Percentiles rank a stretch among this genome's conserved stretches.
Evolutionary conservation across 2,329 filamentous ascomycete species (phyloP).

Genomic region (Beauveria australis): DNA sequence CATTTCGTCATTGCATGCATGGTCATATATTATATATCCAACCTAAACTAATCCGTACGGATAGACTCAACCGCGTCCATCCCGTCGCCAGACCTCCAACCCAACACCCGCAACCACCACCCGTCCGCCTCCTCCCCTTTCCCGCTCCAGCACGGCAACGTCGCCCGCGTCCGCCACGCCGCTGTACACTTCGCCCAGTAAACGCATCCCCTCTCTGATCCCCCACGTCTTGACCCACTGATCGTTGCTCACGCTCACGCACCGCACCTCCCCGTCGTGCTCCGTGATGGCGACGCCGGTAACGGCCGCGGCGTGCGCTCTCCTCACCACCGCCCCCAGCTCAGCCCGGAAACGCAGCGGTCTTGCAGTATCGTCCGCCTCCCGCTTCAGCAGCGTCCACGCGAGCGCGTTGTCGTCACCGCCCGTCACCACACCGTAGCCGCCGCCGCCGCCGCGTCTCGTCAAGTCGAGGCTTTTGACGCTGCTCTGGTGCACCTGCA

Average conservation of each 20-base stretch:
- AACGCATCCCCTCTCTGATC: slow-evolving; percentile 24
- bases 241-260: slow-evolving; percentile 50
- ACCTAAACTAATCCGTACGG: too few species aligned
- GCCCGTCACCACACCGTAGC: slow-evolving; percentile 56
- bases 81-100: slow-evolving; percentile 34
- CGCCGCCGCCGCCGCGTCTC: slow-evolving; percentile 15
- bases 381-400: slow-evolving; percentile 32
- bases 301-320: slow-evolving; percentile 64
- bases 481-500: slow-evolving; percentile 66
- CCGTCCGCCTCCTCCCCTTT: neutral
- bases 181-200: slow-evolving; percentile 46
- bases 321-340: slow-evolving; percentile 28
- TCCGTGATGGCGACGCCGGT: slow-evolving; percentile 44
- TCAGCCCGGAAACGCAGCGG: neutral
- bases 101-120: slow-evolving; percentile 38
- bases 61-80: neutral
- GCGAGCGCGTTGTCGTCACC: slow-evolving; percentile 84
- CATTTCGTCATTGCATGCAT: neutral
- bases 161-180: slow-evolving; percentile 53
- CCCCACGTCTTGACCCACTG: slow-evolving; percentile 52
- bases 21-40: neutral
- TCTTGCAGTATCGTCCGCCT: neutral
- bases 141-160: slow-evolving; percentile 30
- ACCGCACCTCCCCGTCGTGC: slow-evolving; percentile 16
- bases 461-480: slow-evolving; percentile 58